These are phyloP conservation scores for Debaryomycetaceae sp. DNA, from an alignment of 1,139 yeast genomes.

Conservation along the genomic window DNA sequence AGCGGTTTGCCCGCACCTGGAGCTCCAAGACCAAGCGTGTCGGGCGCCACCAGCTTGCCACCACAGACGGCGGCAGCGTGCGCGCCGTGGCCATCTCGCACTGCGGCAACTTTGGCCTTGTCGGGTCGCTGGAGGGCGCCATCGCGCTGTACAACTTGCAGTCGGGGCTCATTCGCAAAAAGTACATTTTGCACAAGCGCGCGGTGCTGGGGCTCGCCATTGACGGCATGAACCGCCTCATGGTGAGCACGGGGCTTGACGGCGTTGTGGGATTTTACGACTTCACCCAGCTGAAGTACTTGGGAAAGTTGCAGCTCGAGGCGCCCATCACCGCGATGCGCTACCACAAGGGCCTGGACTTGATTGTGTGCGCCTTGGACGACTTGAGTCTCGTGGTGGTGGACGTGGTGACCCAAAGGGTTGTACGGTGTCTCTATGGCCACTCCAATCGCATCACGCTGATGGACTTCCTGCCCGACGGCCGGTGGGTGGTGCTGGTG, in stretches of 20 bases:
- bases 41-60: constrained; percentile 65
- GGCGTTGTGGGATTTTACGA: constrained; percentile 87
- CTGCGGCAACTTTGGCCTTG: constrained; percentile 92
- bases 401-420: constrained; percentile 74
- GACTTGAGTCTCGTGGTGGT: constrained; percentile 80
- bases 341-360: constrained; percentile 77
- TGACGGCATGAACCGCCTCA: constrained; percentile 83
- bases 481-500: constrained; percentile 89
- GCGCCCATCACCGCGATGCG: constrained; percentile 77
- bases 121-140: constrained; percentile 91
- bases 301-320: constrained; percentile 65
- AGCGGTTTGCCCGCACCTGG: constrained; percentile 88
- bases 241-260: constrained; percentile 87
- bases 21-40: constrained; percentile 76
- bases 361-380: constrained; percentile 82
- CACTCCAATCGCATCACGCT: constrained; percentile 87
- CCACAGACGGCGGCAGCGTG: constrained; percentile 80
- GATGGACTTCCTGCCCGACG: constrained; percentile 90
- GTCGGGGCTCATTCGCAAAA: constrained; percentile 75
- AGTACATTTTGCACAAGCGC: constrained; percentile 63
- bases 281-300: constrained; percentile 64
- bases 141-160: constrained; percentile 87
- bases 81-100: constrained; percentile 77
- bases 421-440: constrained; percentile 86
- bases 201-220: constrained; percentile 86